Evolutionary conservation across 2,329 filamentous ascomycete species (phyloP), one percentile per base, ranked within the genome.

Genomic region (Pseudopyricularia cyperi): DNA sequence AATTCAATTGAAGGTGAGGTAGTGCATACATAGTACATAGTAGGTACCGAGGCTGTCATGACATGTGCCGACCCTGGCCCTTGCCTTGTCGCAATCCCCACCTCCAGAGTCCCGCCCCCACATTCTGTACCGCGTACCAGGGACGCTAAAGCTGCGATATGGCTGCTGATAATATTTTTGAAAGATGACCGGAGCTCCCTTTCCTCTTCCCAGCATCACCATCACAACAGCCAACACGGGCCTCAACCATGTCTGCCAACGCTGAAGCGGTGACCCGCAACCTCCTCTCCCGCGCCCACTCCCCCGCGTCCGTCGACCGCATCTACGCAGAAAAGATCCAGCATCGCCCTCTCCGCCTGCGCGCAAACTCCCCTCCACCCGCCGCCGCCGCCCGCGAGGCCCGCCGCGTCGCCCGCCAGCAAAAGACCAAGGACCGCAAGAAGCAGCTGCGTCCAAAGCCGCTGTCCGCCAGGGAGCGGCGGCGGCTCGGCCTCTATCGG

Each of bases 281-380:
- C 7, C 80, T 96, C 50, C 83, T 97, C 51, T 68, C 76, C 6
- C 83, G 87, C 60, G 89, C 88, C 9, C 89, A 95, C 68, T 84
- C 87, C 2, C 83, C 88, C 26, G 76, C 85, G 57, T 82, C 78
- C 53, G 80, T 83, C 52, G 71, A 73, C 33, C 76, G 81, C 52
- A 87, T 95, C 66, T 91, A 85, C 73, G 74, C 76, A 56, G 87
- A 95, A 57, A 89, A 89, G 67, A 80, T 95, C 64, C 81, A 88
- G 60, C 83, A 88, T 63, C 88, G 89, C 47, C 83, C 88, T 0
- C 80, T 96, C 53, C 80, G 85, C 61, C 79, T 96, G 3, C 82
- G 85, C 42, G 83, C 88, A 7, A 85, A 83, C 22, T 88, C 86
- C 0, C 86, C 88, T 1, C 73, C 75, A 0, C 65, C 80, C 60